Percentiles rank a stretch among this genome's conserved stretches.
phyloP scores from a whole-genome alignment of 306 rosid genomes.

The Senna tora region DNA sequence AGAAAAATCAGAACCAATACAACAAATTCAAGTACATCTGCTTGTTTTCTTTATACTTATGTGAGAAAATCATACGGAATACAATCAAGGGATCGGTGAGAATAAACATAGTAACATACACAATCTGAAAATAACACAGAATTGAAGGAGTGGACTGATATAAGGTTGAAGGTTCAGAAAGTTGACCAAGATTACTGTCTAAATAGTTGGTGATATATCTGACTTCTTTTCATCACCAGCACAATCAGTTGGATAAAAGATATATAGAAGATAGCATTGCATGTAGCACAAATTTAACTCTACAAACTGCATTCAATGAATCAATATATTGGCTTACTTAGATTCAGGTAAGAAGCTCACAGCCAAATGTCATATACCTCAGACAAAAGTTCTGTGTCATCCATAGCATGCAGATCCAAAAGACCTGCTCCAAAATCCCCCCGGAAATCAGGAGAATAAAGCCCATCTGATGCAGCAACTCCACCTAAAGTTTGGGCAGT shows the following conservation, averaged over 20 bases:
- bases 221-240: slow-evolving; percentile 11
- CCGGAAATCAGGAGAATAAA: slow-evolving; percentile 83
- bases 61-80: slow-evolving; percentile 7
- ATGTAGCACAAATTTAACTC: neutral
- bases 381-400: slow-evolving; percentile 93
- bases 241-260: slow-evolving; percentile 25
- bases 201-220: slow-evolving; percentile 1
- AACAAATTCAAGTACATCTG: slow-evolving; percentile 10
- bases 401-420: slow-evolving; percentile 98
- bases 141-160: slow-evolving; percentile 10
- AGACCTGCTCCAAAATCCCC: slow-evolving; percentile 99
- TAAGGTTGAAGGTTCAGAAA: slow-evolving; percentile 16
- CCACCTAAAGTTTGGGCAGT: slow-evolving; percentile 69
- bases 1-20: slow-evolving; percentile 41
- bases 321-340: slow-evolving; percentile 11
- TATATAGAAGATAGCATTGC: slow-evolving; percentile 1
- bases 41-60: neutral
- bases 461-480: slow-evolving; percentile 62
- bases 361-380: slow-evolving; percentile 58
- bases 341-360: slow-evolving; percentile 1
- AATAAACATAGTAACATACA: slow-evolving; percentile 25
- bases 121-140: neutral
- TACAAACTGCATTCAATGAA: slow-evolving; percentile 19
- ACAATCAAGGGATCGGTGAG: slow-evolving; percentile 6
- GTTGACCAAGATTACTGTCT: neutral